Evolutionary conservation across 768 basidiomycete genomes (phyloP), one percentile per base, ranked within the genome.

Genomic region (Dentipellis sp.): DNA sequence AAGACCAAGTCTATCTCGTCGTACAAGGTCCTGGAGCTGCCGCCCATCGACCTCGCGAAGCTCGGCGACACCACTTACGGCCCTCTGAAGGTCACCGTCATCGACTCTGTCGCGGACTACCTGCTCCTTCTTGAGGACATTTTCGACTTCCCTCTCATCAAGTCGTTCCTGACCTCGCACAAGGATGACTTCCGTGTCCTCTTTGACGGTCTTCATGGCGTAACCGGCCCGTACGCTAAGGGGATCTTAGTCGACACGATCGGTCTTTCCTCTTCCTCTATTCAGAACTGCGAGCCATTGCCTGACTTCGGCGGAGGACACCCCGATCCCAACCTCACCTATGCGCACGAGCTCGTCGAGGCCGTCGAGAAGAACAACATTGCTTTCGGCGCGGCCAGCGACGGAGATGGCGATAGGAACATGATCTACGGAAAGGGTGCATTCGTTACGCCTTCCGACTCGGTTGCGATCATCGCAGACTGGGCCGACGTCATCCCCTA

Each of bases 381-480:
- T 62, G 78, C 81, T 46, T 98, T 99, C 64, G 97, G 97, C 55
- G 97, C 97, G 35, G 97, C 97, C 8, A 90, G 86, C 59, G 97
- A 99, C 67, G 97, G 97, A 29, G 97, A 98, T 64, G 95, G 97
- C 40, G 97, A 98, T 70, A 75, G 97, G 60, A 98, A 99, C 78
- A 98, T 99, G 97, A 98, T 99, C 67, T 99, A 99, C 71, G 97
- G 97, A 63, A 88, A 89, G 69, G 88, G 89, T 59, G 97, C 97
- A 47, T 99, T 99, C 70, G 97, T 99, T 60, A 98, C 95, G 10
- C 97, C 97, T 14, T 90, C 87, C 8, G 97, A 99, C 72, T 94
- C 91, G 9, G 95, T 99, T 57, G 97, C 97, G 23, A 93, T 99
- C 75, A 99, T 99, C 66, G 97, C 97, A 35, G 86, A 98, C 71